A percentile compares a stretch with the other conserved stretches of the same genome.
Conservation (phyloP, 2,329 filamentous ascomycete species). For the Beauveria sp. region DNA sequence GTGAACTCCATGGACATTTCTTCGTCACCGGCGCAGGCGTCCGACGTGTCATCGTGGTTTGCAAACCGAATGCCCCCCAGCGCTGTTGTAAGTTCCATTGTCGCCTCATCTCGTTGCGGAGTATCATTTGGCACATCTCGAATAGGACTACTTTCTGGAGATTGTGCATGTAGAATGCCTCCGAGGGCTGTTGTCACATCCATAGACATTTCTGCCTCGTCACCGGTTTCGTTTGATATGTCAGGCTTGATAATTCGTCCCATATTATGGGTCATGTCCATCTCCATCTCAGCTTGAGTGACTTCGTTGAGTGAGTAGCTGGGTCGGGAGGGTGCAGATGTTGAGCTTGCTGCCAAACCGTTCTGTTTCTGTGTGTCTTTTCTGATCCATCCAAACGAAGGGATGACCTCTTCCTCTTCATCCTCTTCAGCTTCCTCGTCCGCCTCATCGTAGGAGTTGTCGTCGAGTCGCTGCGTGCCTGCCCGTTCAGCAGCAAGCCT, state of each 20-base stretch:
- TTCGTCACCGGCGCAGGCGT: constrained; percentile 19
- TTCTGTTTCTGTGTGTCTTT: constrained; percentile 32
- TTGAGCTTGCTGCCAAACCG: not conserved
- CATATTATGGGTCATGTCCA: constrained; percentile 49
- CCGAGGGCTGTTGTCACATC: constrained; percentile 82
- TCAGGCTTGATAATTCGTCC: constrained; percentile 45
- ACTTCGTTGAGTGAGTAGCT: constrained; percentile 19
- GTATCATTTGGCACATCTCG: constrained; percentile 3
- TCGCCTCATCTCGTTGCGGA: constrained; percentile 1
- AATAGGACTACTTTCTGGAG: constrained; percentile 4
- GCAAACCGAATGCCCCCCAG: constrained; percentile 7
- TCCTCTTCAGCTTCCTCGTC: constrained; percentile 48
- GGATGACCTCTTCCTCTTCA: constrained; percentile 61
- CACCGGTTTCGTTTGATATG: constrained; percentile 32
- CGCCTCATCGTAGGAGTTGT: constrained; percentile 29
- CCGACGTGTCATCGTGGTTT: not conserved
- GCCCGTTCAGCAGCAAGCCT: constrained; percentile 68
- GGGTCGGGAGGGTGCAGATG: not conserved
- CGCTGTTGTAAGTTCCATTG: constrained; percentile 10
- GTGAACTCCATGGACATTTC: constrained; percentile 28
- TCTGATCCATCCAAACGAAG: constrained; percentile 68
- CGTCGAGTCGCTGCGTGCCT: constrained; percentile 61
- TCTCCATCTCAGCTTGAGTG: constrained; percentile 36
- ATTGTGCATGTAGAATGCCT: constrained; percentile 55
- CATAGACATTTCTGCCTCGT: constrained; percentile 77